Evolutionary conservation across 176 grass and related monocot genomes (phyloP).

Genomic region (Aegilops speltoides): DNA sequence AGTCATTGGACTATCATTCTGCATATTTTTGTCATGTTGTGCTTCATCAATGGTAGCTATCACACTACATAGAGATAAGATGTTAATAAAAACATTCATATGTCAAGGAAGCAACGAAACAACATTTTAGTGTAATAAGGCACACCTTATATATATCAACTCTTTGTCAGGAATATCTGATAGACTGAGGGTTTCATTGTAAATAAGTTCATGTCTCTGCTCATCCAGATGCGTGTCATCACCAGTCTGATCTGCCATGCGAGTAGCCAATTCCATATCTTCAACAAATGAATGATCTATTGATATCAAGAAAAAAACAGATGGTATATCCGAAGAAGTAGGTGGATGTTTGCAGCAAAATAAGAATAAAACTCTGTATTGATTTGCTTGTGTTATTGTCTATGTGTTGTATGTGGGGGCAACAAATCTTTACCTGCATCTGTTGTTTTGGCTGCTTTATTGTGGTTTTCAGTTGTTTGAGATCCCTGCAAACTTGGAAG

Average conservation of each 20-base stretch:
- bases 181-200: constrained; percentile 16
- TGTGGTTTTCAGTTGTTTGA: neutral
- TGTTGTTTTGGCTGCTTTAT: neutral
- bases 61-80: constrained; percentile 46
- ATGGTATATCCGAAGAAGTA: constrained; percentile 27
- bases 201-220: constrained; percentile 21
- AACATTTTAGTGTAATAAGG: neutral
- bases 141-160: constrained; percentile 45
- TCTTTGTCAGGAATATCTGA: constrained; percentile 31
- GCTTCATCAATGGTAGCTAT: constrained; percentile 39
- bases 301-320: constrained; percentile 21
- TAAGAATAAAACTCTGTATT: neutral
- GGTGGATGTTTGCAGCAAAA: constrained; percentile 1
- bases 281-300: constrained; percentile 35
- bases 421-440: constrained; percentile 36
- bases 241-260: constrained; percentile 34
- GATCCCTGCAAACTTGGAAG: constrained; percentile 29
- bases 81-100: constrained; percentile 23
- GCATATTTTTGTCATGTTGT: constrained; percentile 27
- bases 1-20: constrained; percentile 17
- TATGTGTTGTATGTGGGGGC: neutral
- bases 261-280: constrained; percentile 71
- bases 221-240: neutral
- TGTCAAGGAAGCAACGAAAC: constrained; percentile 7
- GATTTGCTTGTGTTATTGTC: neutral